phyloP scores from a whole-genome alignment of 2,329 filamentous ascomycete species.

The Aspergillus arachidicola region DNA sequence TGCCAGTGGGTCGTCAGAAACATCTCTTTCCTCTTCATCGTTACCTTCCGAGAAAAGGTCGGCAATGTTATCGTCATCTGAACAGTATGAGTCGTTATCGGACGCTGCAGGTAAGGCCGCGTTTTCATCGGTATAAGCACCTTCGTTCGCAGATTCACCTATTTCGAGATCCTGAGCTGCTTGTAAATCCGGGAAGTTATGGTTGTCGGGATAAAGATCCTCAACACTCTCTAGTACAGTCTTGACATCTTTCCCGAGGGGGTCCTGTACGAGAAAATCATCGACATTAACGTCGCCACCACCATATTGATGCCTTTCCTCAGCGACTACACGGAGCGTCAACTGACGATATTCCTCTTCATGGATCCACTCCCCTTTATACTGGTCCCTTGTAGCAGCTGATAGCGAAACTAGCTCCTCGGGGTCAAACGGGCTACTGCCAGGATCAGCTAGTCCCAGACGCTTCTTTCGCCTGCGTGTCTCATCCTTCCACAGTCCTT shows the following conservation, averaged over 20 bases:
- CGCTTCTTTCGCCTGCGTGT: slow-evolving; percentile 73
- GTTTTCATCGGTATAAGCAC: slow-evolving; percentile 66
- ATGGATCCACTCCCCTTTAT: slow-evolving; percentile 85
- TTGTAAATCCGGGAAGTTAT: slow-evolving; percentile 41
- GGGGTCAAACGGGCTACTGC: slow-evolving; percentile 74
- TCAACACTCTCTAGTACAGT: slow-evolving; percentile 82
- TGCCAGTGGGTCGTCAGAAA: slow-evolving; percentile 17
- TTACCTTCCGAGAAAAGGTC: slow-evolving; percentile 24
- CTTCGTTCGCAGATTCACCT: slow-evolving; percentile 17
- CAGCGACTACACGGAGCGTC: slow-evolving; percentile 62
- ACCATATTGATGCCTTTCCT: slow-evolving; percentile 61
- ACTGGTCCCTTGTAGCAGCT: slow-evolving; percentile 72
- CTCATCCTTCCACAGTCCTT: slow-evolving; percentile 89
- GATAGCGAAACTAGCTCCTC: slow-evolving; percentile 89
- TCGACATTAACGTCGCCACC: slow-evolving; percentile 60
- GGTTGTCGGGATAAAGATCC: slow-evolving; percentile 75
- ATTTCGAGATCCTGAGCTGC: slow-evolving; percentile 13
- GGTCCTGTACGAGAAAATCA: slow-evolving; percentile 60
- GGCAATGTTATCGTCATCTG: slow-evolving; percentile 45
- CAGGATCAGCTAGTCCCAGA: slow-evolving; percentile 65
- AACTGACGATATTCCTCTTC: slow-evolving; percentile 78
- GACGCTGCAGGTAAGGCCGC: slow-evolving; percentile 55
- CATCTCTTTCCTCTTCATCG: slow-evolving; percentile 16
- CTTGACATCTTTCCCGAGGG: slow-evolving; percentile 64
- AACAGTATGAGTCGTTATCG: slow-evolving; percentile 44